Evolutionary conservation across 495 filamentous ascomycete genomes (phyloP).

Genomic region (Neurospora sublineolata): DNA sequence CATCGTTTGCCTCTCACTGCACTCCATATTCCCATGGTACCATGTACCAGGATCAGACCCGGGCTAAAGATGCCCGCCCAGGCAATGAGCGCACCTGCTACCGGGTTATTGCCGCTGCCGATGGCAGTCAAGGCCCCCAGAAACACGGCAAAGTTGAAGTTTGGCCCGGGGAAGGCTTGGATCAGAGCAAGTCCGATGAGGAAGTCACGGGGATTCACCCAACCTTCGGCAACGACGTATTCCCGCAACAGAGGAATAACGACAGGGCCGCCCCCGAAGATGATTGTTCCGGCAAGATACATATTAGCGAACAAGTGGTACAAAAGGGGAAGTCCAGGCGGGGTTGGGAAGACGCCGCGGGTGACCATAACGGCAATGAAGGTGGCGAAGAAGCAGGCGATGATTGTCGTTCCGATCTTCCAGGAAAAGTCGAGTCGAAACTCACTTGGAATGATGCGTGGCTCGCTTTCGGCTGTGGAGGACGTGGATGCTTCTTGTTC

Average conservation of each 20-base stretch:
- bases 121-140: conserved; percentile 52
- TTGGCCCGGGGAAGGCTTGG: conserved; percentile 75
- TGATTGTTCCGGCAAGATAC: conserved; percentile 80
- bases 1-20: conserved; percentile 40
- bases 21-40: conserved; percentile 61
- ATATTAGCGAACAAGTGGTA: conserved; percentile 67
- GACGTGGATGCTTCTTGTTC: conserved; percentile 4
- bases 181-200: conserved; percentile 73
- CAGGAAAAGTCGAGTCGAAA: conserved; percentile 31
- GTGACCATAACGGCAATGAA: conserved; percentile 54
- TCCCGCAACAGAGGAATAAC: conserved; percentile 71
- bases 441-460: conserved; percentile 29
- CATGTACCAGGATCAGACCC: conserved; percentile 53
- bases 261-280: conserved; percentile 78
- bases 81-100: conserved; percentile 46
- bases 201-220: conserved; percentile 71
- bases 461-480: conserved; percentile 17
- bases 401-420: conserved; percentile 36
- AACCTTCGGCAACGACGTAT: conserved; percentile 70
- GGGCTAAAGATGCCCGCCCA: conserved; percentile 63
- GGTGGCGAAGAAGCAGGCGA: conserved; percentile 42
- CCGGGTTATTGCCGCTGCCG: conserved; percentile 15
- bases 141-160: conserved; percentile 83
- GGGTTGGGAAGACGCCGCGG: conserved; percentile 33
- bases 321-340: conserved; percentile 30